phyloP scores from a whole-genome alignment of 768 basidiomycete genomes.

The Asterophora lycoperdoides region DNA sequence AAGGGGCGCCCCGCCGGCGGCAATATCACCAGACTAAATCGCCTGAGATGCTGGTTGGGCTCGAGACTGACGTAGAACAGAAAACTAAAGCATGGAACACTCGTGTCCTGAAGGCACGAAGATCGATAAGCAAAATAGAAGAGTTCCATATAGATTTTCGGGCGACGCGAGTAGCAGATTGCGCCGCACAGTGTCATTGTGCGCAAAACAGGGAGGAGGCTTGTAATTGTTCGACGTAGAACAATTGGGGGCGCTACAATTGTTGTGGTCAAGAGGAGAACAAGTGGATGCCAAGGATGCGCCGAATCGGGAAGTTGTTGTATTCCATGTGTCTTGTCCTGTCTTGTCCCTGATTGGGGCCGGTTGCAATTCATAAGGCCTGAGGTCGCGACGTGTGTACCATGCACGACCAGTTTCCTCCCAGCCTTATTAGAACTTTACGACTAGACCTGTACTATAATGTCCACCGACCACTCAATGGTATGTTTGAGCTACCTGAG shows the following conservation, averaged over 20 bases:
- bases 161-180: neutral
- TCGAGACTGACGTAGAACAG: neutral
- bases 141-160: neutral
- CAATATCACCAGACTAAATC: too few relatives aligned
- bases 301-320: slow-evolving; percentile 27
- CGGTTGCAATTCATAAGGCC: slow-evolving; percentile 14
- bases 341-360: slow-evolving; percentile 27
- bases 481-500: slow-evolving; percentile 19
- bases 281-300: slow-evolving; percentile 17
- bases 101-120: too few relatives aligned
- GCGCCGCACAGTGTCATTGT: slow-evolving; percentile 3
- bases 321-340: slow-evolving; percentile 26
- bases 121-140: too few relatives aligned
- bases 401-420: slow-evolving; percentile 6
- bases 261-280: slow-evolving; percentile 5
- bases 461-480: slow-evolving; percentile 37
- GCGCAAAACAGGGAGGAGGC: neutral
- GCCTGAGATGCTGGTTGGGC: neutral
- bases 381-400: too few relatives aligned
- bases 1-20: neutral
- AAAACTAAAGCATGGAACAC: neutral
- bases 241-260: slow-evolving; percentile 7
- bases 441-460: slow-evolving; percentile 11
- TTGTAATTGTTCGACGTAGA: slow-evolving; percentile 11
- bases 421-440: slow-evolving; percentile 5